phyloP scores from a whole-genome alignment of 1,139 yeast species.

The Yamadazyma dushanensis region DNA sequence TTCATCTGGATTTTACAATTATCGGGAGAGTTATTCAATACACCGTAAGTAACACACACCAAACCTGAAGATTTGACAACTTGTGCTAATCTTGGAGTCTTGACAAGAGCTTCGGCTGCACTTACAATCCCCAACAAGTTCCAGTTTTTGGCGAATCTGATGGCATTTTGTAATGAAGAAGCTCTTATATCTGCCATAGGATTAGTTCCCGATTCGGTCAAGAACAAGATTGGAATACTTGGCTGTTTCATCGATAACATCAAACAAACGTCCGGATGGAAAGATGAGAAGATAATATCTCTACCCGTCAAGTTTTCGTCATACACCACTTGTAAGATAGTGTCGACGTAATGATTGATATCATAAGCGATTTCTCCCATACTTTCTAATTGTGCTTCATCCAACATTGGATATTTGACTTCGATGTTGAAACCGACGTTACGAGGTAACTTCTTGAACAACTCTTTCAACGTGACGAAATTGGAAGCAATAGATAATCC shows the following conservation, averaged over 20 bases:
- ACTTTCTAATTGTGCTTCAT: conserved; percentile 86
- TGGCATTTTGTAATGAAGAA: conserved; percentile 84
- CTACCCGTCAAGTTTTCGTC: conserved; percentile 74
- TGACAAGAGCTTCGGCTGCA: conserved; percentile 80
- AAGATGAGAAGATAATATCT: conserved; percentile 87
- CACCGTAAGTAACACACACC: conserved; percentile 93
- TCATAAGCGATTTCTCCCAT: conserved; percentile 87
- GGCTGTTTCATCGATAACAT: conserved; percentile 90
- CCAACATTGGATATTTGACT: conserved; percentile 93
- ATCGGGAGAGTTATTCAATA: conserved; percentile 80
- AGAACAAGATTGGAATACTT: conserved; percentile 80
- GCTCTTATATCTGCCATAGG: conserved; percentile 89
- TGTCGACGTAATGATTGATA: conserved; percentile 83
- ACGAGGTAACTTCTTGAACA: conserved; percentile 77
- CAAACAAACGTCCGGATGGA: conserved; percentile 92
- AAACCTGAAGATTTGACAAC: conserved; percentile 89
- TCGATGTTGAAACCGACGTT: conserved; percentile 93
- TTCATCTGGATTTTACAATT: conserved; percentile 84
- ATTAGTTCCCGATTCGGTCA: conserved; percentile 85
- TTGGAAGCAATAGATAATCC: conserved; percentile 91
- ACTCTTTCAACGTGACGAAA: conserved; percentile 84
- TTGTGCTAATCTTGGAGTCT: conserved; percentile 84
- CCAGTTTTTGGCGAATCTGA: conserved; percentile 90
- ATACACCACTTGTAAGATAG: conserved; percentile 77
- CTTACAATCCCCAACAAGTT: conserved; percentile 89